Base-by-base conservation (phyloP, 495 filamentous ascomycete species). In the Penicillium dipodomyicola region DNA sequence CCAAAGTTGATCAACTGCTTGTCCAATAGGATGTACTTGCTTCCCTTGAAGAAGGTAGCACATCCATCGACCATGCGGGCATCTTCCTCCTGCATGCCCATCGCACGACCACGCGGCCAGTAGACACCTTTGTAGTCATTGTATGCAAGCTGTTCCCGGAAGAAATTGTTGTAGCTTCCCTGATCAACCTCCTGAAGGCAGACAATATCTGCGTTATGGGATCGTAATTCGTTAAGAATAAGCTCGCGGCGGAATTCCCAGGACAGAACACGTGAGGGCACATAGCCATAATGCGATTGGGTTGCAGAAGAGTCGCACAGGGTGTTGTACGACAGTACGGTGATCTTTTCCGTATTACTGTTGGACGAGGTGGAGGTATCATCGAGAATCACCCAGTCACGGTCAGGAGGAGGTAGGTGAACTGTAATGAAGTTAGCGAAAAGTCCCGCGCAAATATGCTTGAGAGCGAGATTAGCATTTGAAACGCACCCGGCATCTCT, bases 301-400 rank as follows among this genome's bases (percentile, higher is more conserved):
- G 93, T 97, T 12, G 92, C 91, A 57, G 89, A 92, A 67, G 89
- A 88, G 69, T 97, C 92, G 71, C 92, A 97, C 4, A 98, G 82
- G 29, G 88, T 96, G 70, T 98, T 98, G 83, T 91, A 97, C 27
- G 90, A 94, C 46, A 96, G 72, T 12, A 94, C 85, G 43, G 88
- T 87, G 61, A 97, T 81, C 42, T 79, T 85, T 51, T 87, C 83
- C 25, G 79, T 60, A n/a, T 66, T 63, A 42, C 54, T 58, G 47
- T 65, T 72, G 41, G 60, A 64, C 17, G 76, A 68, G 53, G 60
- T 71, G 20, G 74, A 65, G 14, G 78, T 78, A 19, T 88, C 85
- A 59, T 88, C 85, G 14, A 89, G 71, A 44, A 86, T 78, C 37
- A 87, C 77, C 85, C 85, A 89, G 57, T 87, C 84, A 60, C 87